Base-by-base conservation (phyloP, 495 filamentous ascomycete genomes). In the Bryoglossum gracile region DNA sequence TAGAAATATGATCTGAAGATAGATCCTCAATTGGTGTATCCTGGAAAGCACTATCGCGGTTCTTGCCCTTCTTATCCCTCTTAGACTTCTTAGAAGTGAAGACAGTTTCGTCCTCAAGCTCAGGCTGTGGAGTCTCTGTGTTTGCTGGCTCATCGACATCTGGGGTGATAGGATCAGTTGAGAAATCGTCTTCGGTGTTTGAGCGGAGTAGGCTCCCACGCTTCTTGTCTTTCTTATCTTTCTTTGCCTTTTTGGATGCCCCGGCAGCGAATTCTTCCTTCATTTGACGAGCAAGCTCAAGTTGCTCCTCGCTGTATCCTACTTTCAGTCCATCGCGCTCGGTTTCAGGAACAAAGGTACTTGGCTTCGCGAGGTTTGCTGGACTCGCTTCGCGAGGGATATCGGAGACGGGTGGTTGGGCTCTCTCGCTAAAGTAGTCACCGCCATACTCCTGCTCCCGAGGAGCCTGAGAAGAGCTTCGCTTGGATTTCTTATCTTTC, bases 241-340 rank as follows among this genome's bases (percentile, higher is more conserved):
- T 71, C 65, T 68, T 75, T 59, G 67, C 46, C 50, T 65, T 69
- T 25, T 59, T 65, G 16, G 45, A 51, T 24, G 5, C 13, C 26
- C 39, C 51, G 40, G 46, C 51, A 45, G 26, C 59, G 46, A 61
- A 62, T 32, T 57, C 49, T 46, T 62, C 63, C 42, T 64, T 50
- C 23, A 60, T n/a, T 19, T 60, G 57, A n/a, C 54, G 54, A 40
- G 57, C 54, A 30, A 57, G 43, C 50, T 57, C 51, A n/a, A 60
- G 47, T 39, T 60, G 54, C 1, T 54, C 57, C 24, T 54, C 47
- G 11, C 56, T 50, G 25, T 63, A 57, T 14, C 50, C 53, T 3
- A 47, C 56, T 11, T 21, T 34, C 4, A 58, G 38, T 18, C 55
- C 58, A 40, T 58, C 58, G 18, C 50, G 50, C 9, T 28, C 23